Percentiles rank a stretch among this genome's conserved stretches.
phyloP scores from a whole-genome alignment of 1,284 basidiomycete genomes.

The Golubevia sp. region DNA sequence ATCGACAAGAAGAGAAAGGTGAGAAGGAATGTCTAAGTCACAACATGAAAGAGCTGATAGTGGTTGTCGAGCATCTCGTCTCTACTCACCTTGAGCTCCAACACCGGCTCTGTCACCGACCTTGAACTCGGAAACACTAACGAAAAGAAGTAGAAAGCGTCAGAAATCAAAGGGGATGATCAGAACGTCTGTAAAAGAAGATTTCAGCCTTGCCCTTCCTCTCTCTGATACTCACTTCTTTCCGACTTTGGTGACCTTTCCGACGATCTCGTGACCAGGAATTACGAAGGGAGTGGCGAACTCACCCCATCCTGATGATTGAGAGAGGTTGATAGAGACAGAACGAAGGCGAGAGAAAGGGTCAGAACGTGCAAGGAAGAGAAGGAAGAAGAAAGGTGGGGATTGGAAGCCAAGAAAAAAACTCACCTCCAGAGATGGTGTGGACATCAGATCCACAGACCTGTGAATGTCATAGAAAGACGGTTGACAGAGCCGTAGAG shows the following conservation, averaged over 20 bases:
- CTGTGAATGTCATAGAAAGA: not conserved
- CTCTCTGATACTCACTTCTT: not conserved
- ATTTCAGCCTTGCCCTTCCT: not conserved
- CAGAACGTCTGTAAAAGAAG: not conserved
- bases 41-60: no score
- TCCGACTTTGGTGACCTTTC: conserved; percentile 68
- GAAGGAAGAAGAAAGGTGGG: conserved; percentile 28
- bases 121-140: conserved; percentile 68
- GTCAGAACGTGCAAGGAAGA: conserved; percentile 61
- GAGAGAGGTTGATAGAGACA: conserved; percentile 1
- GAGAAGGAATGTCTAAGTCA: no score
- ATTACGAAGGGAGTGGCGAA: conserved; percentile 56
- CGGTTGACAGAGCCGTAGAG: not conserved
- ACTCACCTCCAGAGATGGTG: conserved; percentile 67
- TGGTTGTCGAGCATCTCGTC: no score
- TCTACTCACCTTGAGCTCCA: conserved; percentile 71
- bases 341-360: conserved; percentile 6
- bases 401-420: conserved; percentile 39
- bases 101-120: conserved; percentile 72
- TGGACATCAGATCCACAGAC: conserved; percentile 68
- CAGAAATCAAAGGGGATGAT: not conserved
- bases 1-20: no score
- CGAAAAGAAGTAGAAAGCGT: conserved; percentile 6
- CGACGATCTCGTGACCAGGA: conserved; percentile 70
- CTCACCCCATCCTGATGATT: conserved; percentile 50